Conservation (phyloP, 1,284 basidiomycete species). For the Ustilago sp. region DNA sequence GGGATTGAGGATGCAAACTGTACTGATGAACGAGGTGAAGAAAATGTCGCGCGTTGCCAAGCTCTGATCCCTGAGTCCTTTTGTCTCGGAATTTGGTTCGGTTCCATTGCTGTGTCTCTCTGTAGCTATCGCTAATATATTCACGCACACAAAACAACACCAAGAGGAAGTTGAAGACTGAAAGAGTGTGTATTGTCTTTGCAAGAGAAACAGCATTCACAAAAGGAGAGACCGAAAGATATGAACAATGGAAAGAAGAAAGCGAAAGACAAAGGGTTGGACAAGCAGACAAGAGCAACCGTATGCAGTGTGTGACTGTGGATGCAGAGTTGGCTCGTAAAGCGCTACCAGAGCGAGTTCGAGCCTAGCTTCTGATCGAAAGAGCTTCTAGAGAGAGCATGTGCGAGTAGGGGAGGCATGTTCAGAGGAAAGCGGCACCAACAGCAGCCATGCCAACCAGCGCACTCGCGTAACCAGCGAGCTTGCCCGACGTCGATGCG, state of each 20-base stretch:
- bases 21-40: conserved; percentile 57
- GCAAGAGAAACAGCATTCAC: conserved; percentile 9
- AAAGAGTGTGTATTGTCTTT: conserved; percentile 14
- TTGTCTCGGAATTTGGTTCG: neutral
- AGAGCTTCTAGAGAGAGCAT: conserved; percentile 1
- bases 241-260: conserved; percentile 2
- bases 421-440: conserved; percentile 45
- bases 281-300: neutral
- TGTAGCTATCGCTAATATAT: neutral
- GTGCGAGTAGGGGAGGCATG: neutral
- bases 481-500: conserved; percentile 19
- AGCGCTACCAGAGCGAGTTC: conserved; percentile 32
- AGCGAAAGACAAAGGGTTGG: conserved; percentile 27
- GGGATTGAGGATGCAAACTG: conserved; percentile 55
- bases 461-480: conserved; percentile 32
- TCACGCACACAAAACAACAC: neutral
- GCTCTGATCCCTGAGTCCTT: conserved; percentile 21
- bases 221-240: conserved; percentile 5
- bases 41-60: conserved; percentile 54
- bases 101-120: neutral
- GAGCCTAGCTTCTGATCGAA: neutral
- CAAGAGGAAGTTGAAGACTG: neutral
- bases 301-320: neutral
- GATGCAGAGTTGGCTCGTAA: neutral
- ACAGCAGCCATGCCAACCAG: conserved; percentile 46